Base-by-base conservation (phyloP, 176 grass and related monocot genomes). In the Eremochloa ophiuroides region DNA sequence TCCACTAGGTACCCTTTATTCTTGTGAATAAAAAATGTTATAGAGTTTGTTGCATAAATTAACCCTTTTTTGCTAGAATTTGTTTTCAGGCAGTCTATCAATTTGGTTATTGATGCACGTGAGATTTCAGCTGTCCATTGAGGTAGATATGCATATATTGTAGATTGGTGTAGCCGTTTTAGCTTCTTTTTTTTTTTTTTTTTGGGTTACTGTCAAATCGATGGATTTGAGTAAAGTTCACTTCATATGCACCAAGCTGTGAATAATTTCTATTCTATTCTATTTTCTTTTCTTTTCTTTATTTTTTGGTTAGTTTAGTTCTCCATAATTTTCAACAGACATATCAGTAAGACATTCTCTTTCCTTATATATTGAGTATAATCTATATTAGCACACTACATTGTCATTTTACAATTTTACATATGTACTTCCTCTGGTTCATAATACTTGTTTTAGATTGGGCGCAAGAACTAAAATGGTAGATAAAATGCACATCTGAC, bases 41-140 rank as follows among this genome's bases (percentile, higher is more conserved):
- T 63, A 17, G 29, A 35, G 35, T 31, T 35, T 53, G 51, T 23
- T 66, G 30, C 30, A 20, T 2, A 22, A 35, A 12, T 30, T 1
- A 82, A 15, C 33, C 2, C 71, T 51, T 5, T 77, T 62, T 8
- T 67, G 60, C 31, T 35, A 10, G 16, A 35, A 35, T 34, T 34
- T 2, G 15, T 2, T 66, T 64, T 20, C 2, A 68, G 73, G 50
- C 33, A 68, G 35, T 79, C 66, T 40, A 7, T 79, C 30, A 31
- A 58, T 83, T 76, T 86, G 56, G 69, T 94, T 83, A 74, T 97
- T 74, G 83, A 83, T 82, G 17, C 63, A 91, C 34, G 47, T 85
- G 77, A 76, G 29, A 71, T 97, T 92, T 80, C 77, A 88, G 65
- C 65, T 94, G 47, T 64, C 74, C 67, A 88, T 94, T 58, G 90